Base-by-base conservation (phyloP, 257 asterid genomes). In the Solanum sitiens region DNA sequence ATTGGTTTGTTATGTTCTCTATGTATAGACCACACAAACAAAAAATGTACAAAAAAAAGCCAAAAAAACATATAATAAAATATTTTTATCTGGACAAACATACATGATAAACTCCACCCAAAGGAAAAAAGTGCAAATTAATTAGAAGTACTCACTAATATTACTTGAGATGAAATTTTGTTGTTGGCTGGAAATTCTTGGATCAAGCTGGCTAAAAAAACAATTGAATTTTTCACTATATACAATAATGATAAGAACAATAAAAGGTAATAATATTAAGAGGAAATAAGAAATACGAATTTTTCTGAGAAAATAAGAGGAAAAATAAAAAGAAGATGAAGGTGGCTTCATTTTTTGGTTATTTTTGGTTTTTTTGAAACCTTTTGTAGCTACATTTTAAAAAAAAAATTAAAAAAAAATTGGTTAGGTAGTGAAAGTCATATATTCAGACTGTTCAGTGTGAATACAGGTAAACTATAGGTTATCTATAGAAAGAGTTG, bases 171-270 rank as follows among this genome's bases (percentile, higher is more conserved):
- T 9, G 67, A 83, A 25, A 35, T 56, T 83, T n/a, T 87, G 84
- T 86, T 59, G 87, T 83, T 85, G 44, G 75, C 37, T 30, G 27
- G 83, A 7, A 16, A 20, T 21, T 79, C 40, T 21, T 61, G 89
- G 12, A 7, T 88, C 92, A 23, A 85, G n/a, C 63, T 87, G 89
- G 87, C 89, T 32, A 72, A 90, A 83, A 30, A 92, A 84, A 87
- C 91, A 86, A 74, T 87, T 91, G 86, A 87, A 59, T 65, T 92
- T 88, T 88, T 89, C 90, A 87, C 89, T 84, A 61, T 91, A 88
- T 50, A 92, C 87, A 86, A 91, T 32, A 87, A 88, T 86, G 16
- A 90, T 65, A 76, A 92, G 87, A 83, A 88, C 39, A 35, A 90
- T 65, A 86, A 92, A 91, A 65, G 87, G 89, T 35, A 92, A 8